Evolutionary conservation across 768 basidiomycete species (phyloP).

Genomic region (Suillus luteus): DNA sequence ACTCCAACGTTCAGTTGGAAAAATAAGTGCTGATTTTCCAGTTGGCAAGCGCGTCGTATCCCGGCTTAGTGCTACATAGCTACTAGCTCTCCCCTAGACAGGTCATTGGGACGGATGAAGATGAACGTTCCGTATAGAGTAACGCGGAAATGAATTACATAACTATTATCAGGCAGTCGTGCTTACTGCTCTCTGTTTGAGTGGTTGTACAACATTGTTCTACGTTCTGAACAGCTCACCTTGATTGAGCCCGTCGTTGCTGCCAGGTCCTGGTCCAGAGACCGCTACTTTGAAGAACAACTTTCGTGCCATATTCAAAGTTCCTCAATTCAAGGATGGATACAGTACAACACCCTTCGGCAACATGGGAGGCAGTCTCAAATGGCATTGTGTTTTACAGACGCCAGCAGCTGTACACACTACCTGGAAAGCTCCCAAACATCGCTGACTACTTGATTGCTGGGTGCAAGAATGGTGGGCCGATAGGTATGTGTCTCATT

Average conservation of each 20-base stretch:
- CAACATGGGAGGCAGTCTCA: slow-evolving; percentile 90
- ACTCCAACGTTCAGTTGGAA: not conserved
- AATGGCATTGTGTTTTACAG: slow-evolving; percentile 87
- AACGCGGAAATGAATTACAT: no score
- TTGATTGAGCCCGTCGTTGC: not conserved
- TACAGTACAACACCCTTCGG: slow-evolving; percentile 69
- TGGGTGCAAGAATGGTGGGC: slow-evolving; percentile 85
- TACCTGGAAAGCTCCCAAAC: slow-evolving; percentile 76
- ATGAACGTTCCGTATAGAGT: not conserved
- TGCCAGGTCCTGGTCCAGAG: not conserved
- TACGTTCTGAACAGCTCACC: slow-evolving; percentile 5
- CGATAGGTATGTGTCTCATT: slow-evolving; percentile 63
- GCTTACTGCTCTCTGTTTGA: not conserved
- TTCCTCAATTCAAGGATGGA: slow-evolving; percentile 24
- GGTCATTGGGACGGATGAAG: not conserved
- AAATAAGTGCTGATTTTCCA: not conserved
- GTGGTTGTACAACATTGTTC: slow-evolving; percentile 8
- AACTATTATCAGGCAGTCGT: not conserved
- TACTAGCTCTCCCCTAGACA: not conserved
- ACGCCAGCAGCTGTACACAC: slow-evolving; percentile 80
- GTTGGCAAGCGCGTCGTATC: not conserved
- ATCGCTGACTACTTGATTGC: slow-evolving; percentile 79
- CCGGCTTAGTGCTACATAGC: not conserved
- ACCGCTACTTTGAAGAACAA: not conserved
- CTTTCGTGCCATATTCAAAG: not conserved